These are phyloP conservation scores for Pontederia paniculata DNA, from an alignment of 176 grass and related monocot species.

Conservation along the genomic window DNA sequence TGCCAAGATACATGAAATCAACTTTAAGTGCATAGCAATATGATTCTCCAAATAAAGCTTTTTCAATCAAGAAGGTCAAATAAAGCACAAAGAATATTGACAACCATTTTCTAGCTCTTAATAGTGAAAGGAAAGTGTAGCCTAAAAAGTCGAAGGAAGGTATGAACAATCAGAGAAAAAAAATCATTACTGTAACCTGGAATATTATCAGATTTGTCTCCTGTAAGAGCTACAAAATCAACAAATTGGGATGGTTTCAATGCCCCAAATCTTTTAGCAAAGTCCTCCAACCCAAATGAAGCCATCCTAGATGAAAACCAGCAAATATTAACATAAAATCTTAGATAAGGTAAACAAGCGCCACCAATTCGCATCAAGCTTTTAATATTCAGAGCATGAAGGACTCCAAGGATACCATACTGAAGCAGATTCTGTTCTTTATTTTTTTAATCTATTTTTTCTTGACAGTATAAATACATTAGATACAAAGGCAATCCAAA, in stretches of 20 bases:
- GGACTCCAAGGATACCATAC: too few relatives aligned
- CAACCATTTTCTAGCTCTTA: too few relatives aligned
- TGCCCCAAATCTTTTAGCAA: constrained; percentile 63
- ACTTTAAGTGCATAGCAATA: background rate
- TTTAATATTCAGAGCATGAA: too few relatives aligned
- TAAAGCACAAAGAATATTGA: too few relatives aligned
- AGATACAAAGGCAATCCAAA: too few relatives aligned
- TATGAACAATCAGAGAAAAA: background rate
- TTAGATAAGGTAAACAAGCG: background rate
- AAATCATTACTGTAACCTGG: constrained; percentile 42
- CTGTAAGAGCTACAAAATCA: constrained; percentile 79
- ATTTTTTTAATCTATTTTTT: too few relatives aligned
- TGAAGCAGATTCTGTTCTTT: too few relatives aligned
- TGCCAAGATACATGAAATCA: background rate
- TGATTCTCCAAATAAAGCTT: background rate
- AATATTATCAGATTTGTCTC: constrained; percentile 94
- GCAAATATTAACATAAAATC: constrained; percentile 24
- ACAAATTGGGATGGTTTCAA: constrained; percentile 85
- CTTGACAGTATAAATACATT: too few relatives aligned
- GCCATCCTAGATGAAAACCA: constrained; percentile 57
- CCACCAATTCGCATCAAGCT: too few relatives aligned
- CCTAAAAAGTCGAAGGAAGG: too few relatives aligned
- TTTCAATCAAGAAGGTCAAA: too few relatives aligned
- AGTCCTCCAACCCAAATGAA: constrained; percentile 97
- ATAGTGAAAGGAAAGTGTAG: too few relatives aligned